Percentiles rank a stretch among this genome's conserved stretches.
These are phyloP conservation scores for Phymatotrichopsis omnivora DNA, from an alignment of 2,329 filamentous ascomycete species.

Conservation along the genomic window DNA sequence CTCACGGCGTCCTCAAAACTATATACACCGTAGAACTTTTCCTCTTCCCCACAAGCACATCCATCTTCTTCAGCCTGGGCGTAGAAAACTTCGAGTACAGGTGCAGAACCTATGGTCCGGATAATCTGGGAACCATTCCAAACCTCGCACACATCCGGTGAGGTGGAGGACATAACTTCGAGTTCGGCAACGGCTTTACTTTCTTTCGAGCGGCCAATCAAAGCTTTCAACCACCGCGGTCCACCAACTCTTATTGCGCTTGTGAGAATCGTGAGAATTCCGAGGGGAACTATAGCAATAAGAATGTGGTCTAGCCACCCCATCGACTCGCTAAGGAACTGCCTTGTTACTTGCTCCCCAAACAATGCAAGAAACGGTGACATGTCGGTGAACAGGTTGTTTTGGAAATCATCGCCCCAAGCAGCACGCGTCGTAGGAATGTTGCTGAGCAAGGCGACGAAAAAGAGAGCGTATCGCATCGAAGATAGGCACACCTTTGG, in stretches of 20 bases:
- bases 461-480: too few species aligned
- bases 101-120: conserved; percentile 18
- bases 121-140: conserved; percentile 34
- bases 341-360: conserved; percentile 37
- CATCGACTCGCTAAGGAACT: conserved; percentile 36
- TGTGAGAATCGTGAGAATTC: conserved; percentile 37
- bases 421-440: neutral
- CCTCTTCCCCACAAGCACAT: too few species aligned
- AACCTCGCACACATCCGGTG: conserved; percentile 37
- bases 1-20: neutral
- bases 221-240: conserved; percentile 31
- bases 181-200: conserved; percentile 33
- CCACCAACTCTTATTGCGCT: conserved; percentile 33
- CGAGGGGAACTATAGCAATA: conserved; percentile 40
- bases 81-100: neutral
- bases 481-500: too few species aligned
- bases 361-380: conserved; percentile 35
- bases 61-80: neutral
- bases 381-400: conserved; percentile 35
- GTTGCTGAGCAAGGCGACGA: neutral
- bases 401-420: conserved; percentile 33
- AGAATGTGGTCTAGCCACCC: conserved; percentile 37
- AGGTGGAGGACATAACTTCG: conserved; percentile 39
- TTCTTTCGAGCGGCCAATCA: conserved; percentile 38
- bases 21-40: conserved; percentile 6